Base-by-base conservation (phyloP, 1,139 yeast species). In the Wickerhamomyces sp. region DNA sequence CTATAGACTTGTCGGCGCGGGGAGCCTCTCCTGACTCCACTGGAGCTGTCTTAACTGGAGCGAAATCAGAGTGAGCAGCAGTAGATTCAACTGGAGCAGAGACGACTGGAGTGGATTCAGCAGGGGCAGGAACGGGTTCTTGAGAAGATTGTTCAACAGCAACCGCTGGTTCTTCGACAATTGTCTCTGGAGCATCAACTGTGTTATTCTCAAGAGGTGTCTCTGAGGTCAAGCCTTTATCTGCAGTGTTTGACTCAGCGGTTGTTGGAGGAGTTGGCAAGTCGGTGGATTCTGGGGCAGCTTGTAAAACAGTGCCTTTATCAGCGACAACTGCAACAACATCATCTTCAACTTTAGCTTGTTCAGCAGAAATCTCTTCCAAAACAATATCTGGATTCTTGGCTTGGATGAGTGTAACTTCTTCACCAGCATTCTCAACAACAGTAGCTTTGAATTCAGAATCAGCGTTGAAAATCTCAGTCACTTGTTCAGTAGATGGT, bases 221-320 rank as follows among this genome's bases (percentile, higher is more conserved):
- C n/a, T n/a, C n/a, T n/a, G n/a, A n/a, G n/a, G n/a, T n/a, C n/a
- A n/a, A n/a, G n/a, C n/a, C n/a, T n/a, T n/a, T 29, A 18, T 18
- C 35, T 23, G 30, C 21, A 26, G 26, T 14, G 19, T 16, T 19
- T 16, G 12, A 23, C 14, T 28, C 38, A n/a, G 47, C 33, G n/a
- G 54, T 45, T 4, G 28, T 32, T 14, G 52, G 52, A 30, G 50
- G 49, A 16, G 51, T 47, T 23, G 41, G 39, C n/a, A 44, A 32
- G n/a, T n/a, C n/a, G n/a, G n/a, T n/a, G 6, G 38, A 18, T 9
- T 33, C 27, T 23, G 34, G 29, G 18, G 30, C 32, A 12, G 37
- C 23, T 5, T 21, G 33, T 13, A 41, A 23, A 16, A 41, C 29
- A 10, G 33, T 26, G 28, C 29, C 35, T n/a, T 39, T 38, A 24